Evolutionary conservation across 129 eudicot genomes (phyloP).

Genomic region (Pulicaria dysenterica): DNA sequence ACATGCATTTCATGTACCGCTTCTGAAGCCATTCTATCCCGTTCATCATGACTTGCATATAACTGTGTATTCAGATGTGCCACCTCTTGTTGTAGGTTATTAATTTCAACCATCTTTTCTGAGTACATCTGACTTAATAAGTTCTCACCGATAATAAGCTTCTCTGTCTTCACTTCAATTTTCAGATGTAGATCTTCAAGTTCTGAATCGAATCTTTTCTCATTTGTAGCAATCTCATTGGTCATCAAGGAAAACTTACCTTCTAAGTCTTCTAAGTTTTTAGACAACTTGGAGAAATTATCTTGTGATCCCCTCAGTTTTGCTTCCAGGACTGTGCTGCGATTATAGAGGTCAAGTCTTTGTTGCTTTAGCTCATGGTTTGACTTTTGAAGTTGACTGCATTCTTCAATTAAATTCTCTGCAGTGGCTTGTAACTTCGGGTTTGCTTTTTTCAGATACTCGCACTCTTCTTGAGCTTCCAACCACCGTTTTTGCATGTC

Average conservation of each 20-base stretch:
- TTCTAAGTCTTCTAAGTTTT: constrained; percentile 48
- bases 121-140: constrained; percentile 44
- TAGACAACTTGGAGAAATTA: constrained; percentile 38
- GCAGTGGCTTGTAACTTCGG: constrained; percentile 61
- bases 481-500: constrained; percentile 67
- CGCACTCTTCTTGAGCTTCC: constrained; percentile 77
- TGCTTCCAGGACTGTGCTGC: constrained; percentile 47
- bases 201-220: constrained; percentile 47
- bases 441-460: constrained; percentile 57
- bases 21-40: constrained; percentile 51
- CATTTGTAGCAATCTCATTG: constrained; percentile 47
- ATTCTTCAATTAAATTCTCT: constrained; percentile 71
- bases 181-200: constrained; percentile 43
- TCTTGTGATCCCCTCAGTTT: constrained; percentile 47
- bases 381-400: constrained; percentile 55
- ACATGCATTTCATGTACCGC: constrained; percentile 49
- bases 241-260: constrained; percentile 40
- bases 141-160: constrained; percentile 42
- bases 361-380: constrained; percentile 68
- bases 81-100: constrained; percentile 51
- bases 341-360: constrained; percentile 49
- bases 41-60: constrained; percentile 48
- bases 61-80: constrained; percentile 48
- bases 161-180: constrained; percentile 45
- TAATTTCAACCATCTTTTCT: constrained; percentile 50